Conservation (phyloP, 805 yeast species). For the Yarrowia divulgata region DNA sequence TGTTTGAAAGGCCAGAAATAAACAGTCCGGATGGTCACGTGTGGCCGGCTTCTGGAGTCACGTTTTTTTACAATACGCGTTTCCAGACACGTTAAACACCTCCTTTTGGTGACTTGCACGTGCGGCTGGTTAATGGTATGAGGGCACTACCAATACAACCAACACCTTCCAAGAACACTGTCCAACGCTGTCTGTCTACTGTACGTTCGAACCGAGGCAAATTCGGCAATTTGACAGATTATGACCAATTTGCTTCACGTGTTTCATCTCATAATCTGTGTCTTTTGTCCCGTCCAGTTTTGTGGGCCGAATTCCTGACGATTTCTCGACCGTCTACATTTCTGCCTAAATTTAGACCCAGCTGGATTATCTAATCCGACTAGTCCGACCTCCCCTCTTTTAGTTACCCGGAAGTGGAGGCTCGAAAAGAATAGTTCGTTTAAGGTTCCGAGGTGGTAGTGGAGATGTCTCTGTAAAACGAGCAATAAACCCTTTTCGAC, state of each 20-base stretch:
- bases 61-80: too few species aligned
- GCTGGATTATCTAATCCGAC: too few species aligned
- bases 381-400: too few species aligned
- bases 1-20: too few species aligned
- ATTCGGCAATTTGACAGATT: not conserved
- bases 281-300: not conserved
- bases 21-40: not conserved
- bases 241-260: not conserved
- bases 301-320: not conserved
- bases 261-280: not conserved
- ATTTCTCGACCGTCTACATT: not conserved
- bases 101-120: not conserved
- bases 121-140: constrained; percentile 3
- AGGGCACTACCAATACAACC: too few species aligned
- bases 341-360: not conserved
- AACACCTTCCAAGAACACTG: too few species aligned
- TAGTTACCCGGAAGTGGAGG: too few species aligned
- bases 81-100: not conserved
- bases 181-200: too few species aligned
- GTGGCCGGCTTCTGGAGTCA: not conserved
- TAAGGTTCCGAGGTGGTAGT: too few species aligned
- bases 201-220: not conserved
- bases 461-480: too few species aligned
- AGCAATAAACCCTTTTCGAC: too few species aligned
- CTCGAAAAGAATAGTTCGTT: too few species aligned